These are phyloP conservation scores for Eucalyptus pauciflora DNA, from an alignment of 345 rosid species.

Conservation along the genomic window DNA sequence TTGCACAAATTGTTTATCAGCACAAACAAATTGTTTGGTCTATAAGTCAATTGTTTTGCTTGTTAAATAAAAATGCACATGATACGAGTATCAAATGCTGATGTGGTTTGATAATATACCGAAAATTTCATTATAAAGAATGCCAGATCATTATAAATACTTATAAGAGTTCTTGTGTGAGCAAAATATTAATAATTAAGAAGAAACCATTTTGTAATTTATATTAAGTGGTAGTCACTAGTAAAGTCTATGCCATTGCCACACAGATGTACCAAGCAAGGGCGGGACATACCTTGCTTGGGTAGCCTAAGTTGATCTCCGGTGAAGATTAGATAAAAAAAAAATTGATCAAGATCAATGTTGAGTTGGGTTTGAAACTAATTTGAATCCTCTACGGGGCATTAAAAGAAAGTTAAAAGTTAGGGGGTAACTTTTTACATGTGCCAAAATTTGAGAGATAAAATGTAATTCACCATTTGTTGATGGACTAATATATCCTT, in stretches of 20 bases:
- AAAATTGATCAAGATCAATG: background rate
- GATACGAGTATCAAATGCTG: background rate
- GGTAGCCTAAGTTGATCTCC: background rate
- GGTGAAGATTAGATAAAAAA: background rate
- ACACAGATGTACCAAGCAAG: background rate
- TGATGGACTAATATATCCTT: background rate
- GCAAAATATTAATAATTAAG: background rate
- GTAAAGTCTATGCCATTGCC: background rate
- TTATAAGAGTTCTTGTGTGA: background rate
- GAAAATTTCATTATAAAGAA: background rate
- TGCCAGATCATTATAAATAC: background rate
- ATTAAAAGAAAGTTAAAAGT: background rate
- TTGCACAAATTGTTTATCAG: background rate
- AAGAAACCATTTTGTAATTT: background rate
- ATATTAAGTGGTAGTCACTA: background rate
- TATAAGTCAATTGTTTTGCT: background rate
- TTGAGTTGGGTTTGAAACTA: background rate
- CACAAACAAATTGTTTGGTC: background rate
- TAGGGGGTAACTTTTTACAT: background rate
- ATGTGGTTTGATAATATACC: rapidly evolving
- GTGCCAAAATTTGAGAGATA: background rate
- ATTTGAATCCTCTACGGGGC: background rate
- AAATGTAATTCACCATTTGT: background rate
- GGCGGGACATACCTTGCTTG: background rate
- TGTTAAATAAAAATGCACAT: background rate